These are phyloP conservation scores for Falciphora oryzae DNA, from an alignment of 2,329 filamentous ascomycete species.

Conservation along the genomic window DNA sequence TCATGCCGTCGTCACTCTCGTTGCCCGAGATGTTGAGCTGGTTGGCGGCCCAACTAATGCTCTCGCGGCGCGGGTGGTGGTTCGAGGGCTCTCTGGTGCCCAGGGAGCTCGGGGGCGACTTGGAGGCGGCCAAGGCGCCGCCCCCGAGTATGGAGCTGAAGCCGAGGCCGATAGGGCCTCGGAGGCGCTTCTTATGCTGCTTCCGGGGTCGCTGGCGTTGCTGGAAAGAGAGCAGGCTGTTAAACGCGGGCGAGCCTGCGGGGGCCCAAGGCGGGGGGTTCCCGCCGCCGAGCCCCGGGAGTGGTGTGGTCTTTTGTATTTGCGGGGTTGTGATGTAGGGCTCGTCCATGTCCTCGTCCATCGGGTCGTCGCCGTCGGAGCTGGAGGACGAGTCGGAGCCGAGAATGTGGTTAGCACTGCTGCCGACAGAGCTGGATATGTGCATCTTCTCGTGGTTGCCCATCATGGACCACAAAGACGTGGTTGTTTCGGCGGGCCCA, in stretches of 20 bases:
- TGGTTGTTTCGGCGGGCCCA: constrained; percentile 51
- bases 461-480: constrained; percentile 66
- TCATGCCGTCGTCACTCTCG: constrained; percentile 68
- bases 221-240: constrained; percentile 78
- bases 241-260: constrained; percentile 63
- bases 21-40: constrained; percentile 78
- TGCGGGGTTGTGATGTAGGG: constrained; percentile 80
- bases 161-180: constrained; percentile 43
- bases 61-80: constrained; percentile 66
- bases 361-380: constrained; percentile 62
- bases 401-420: constrained; percentile 53
- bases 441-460: constrained; percentile 63
- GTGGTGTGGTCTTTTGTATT: constrained; percentile 49
- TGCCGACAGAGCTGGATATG: constrained; percentile 76
- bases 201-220: constrained; percentile 67
- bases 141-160: constrained; percentile 33
- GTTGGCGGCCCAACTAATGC: constrained; percentile 84
- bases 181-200: constrained; percentile 51
- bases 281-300: constrained; percentile 49
- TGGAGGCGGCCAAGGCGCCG: constrained; percentile 45
- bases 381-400: constrained; percentile 73
- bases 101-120: constrained; percentile 61
- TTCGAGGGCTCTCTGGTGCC: constrained; percentile 25
- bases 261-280: constrained; percentile 31
- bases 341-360: constrained; percentile 74